Percentiles rank a stretch among this genome's conserved stretches.
phyloP scores from a whole-genome alignment of 2,329 filamentous ascomycete species.

The Fusarium tuaranense region DNA sequence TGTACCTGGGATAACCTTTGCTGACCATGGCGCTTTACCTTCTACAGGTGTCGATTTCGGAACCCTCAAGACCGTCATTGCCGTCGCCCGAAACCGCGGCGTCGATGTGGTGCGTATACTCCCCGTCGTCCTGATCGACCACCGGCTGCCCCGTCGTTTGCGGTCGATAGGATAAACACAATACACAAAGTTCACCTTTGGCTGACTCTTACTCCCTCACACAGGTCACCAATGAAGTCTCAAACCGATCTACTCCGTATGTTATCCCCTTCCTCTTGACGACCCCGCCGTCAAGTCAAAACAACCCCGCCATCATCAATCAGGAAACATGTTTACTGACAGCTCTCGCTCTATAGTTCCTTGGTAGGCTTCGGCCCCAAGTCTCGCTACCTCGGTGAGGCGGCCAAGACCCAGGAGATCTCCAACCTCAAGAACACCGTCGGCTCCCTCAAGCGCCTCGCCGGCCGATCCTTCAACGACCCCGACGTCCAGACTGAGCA shows the following conservation, averaged over 20 bases:
- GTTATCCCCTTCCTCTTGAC: constrained; percentile 53
- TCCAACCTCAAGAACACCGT: constrained; percentile 99
- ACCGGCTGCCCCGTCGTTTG: constrained; percentile 19
- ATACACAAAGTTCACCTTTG: background rate
- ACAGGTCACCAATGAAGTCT: constrained; percentile 98
- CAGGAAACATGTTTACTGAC: constrained; percentile 41
- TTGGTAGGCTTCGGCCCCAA: constrained; percentile 96
- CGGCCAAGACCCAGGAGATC: constrained; percentile 98
- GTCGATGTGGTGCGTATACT: constrained; percentile 91
- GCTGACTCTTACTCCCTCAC: constrained; percentile 32
- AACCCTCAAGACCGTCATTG: constrained; percentile 96
- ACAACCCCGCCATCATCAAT: constrained; percentile 26
- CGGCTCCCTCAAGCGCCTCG: constrained; percentile 89
- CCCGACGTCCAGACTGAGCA: constrained; percentile 95
- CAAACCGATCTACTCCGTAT: constrained; percentile 97
- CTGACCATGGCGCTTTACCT: constrained; percentile 31
- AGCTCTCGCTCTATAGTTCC: constrained; percentile 66
- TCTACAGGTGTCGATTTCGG: constrained; percentile 89
- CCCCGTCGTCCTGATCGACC: constrained; percentile 25
- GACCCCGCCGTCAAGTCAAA: constrained; percentile 11
- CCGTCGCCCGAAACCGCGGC: constrained; percentile 97
- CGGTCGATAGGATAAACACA: constrained; percentile 14
- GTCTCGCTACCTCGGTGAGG: constrained; percentile 92
- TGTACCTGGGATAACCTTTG: background rate
- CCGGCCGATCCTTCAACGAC: constrained; percentile 86